Evolutionary conservation across 306 rosid species (phyloP), one percentile per base, ranked within the genome.

Genomic region (Malus asiatica): DNA sequence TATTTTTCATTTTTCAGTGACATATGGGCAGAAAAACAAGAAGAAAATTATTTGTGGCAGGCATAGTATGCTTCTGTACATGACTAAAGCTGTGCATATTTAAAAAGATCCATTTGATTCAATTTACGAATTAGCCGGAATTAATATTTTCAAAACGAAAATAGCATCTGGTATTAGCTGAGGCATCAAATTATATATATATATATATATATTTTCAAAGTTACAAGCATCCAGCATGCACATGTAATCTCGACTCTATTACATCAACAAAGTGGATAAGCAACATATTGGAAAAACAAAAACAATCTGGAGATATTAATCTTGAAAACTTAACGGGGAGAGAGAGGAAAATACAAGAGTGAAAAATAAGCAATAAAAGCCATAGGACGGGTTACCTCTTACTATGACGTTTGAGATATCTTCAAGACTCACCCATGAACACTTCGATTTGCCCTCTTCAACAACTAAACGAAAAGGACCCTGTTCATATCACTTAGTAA

Each of bases 391-490:
- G n/a, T 79, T 89, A 95, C 97, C 99, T 92, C 93, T 82, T 61
- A 89, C 90, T 71, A 89, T 83, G 83, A 85, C 83, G 86, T 87
- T 92, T 83, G 97, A 92, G 87, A 88, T 79, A 83, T 92, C 97
- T 78, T 95, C 99, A 81, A 95, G 96, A 88, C 89, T 95, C 72
- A 92, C 93, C 97, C 99, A 92, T 51, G 99, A 92, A 78, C 99
- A 95, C 84, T 95, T 95, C 45, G 97, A 89, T 79, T 92, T 95
- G 16, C 99, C 99, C 87, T 93, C 98, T 88, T 95, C 99, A 30
- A 91, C 99, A 74, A 95, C 99, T 73, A 95, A 90, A 57, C 97
- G 90, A 57, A 90, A 95, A 72, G 97, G 99, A 79, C 97, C 99
- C 99, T 95, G 78, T 66, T 73, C 77, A 51, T 57, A 57, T 46